Conservation (phyloP, 2,329 filamentous ascomycete species). For the Blumeria hordei region DNA sequence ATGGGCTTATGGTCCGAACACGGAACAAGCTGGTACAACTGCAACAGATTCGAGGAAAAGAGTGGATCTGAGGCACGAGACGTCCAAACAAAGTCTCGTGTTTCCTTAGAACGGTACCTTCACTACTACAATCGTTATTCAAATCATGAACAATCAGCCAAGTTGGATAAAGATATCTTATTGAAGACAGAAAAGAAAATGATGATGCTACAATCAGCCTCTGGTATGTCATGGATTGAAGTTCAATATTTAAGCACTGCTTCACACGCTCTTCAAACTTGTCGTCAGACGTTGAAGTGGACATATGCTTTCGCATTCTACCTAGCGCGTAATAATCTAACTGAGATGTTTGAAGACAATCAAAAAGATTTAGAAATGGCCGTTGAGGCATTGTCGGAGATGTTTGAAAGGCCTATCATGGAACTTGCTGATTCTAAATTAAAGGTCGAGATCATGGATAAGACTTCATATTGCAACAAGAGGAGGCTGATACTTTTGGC, state of each 20-base stretch:
- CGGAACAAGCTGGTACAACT: slow-evolving; percentile 98
- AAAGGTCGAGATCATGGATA: slow-evolving; percentile 96
- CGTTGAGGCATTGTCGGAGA: slow-evolving; percentile 87
- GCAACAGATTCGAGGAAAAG: slow-evolving; percentile 92
- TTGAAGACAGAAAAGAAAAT: slow-evolving; percentile 98
- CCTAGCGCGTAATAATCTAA: slow-evolving; percentile 82
- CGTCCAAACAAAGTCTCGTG: slow-evolving; percentile 72
- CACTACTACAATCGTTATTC: slow-evolving; percentile 99
- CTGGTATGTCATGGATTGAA: slow-evolving; percentile 96
- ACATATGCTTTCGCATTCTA: slow-evolving; percentile 98
- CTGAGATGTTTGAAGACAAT: slow-evolving; percentile 95
- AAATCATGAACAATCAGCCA: slow-evolving; percentile 94
- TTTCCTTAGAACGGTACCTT: slow-evolving; percentile 82
- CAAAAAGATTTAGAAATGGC: slow-evolving; percentile 96
- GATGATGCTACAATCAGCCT: slow-evolving; percentile 80
- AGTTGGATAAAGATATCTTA: slow-evolving; percentile 87
- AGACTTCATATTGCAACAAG: slow-evolving; percentile 91
- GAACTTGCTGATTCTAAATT: slow-evolving; percentile 70
- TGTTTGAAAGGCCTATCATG: slow-evolving; percentile 93
- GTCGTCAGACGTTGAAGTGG: slow-evolving; percentile 97
- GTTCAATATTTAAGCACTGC: slow-evolving; percentile 91
- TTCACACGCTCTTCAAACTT: slow-evolving; percentile 81
- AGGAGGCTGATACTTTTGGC: slow-evolving; percentile 71
- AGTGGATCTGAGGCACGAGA: slow-evolving; percentile 75
- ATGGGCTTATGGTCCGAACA: slow-evolving; percentile 99